Conservation (phyloP, 176 grass and related monocot genomes). For the Oryza rufipogon region DNA sequence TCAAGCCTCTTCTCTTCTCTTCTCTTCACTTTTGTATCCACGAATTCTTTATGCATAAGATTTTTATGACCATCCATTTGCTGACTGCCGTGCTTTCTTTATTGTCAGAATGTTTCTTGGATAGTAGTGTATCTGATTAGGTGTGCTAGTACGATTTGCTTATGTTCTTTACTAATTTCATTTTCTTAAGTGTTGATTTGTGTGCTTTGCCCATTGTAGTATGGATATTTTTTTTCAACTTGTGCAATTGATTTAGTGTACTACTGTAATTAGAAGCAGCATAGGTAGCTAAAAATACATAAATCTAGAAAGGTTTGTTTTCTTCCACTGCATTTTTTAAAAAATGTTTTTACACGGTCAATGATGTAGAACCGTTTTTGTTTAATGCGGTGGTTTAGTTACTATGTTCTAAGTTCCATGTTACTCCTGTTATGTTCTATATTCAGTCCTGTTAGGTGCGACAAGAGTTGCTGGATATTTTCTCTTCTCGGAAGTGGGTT, state of each 20-base stretch:
- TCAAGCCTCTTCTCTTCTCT: slow-evolving; percentile 18
- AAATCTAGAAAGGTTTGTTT: slow-evolving; percentile 11
- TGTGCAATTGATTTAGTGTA: neutral
- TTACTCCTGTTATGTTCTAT: neutral
- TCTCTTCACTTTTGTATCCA: slow-evolving; percentile 19
- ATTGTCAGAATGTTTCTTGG: slow-evolving; percentile 8
- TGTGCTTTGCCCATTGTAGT: slow-evolving; percentile 27
- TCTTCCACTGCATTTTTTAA: neutral
- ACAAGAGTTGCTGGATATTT: neutral
- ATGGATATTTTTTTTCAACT: neutral
- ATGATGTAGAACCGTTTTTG: slow-evolving; percentile 8
- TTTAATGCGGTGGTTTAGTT: neutral
- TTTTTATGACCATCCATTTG: slow-evolving; percentile 27
- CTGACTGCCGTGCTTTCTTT: slow-evolving; percentile 10
- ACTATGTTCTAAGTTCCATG: neutral
- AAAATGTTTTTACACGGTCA: neutral
- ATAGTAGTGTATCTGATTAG: neutral
- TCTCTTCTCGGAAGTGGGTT: neutral
- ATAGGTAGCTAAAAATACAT: neutral
- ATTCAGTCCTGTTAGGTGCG: neutral
- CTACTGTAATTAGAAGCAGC: neutral
- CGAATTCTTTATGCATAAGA: neutral
- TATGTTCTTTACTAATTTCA: slow-evolving; percentile 27
- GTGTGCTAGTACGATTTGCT: neutral
- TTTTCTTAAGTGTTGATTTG: neutral